Evolutionary conservation across 176 grass and related monocot genomes (phyloP).

Genomic region (Ensete ventricosum): DNA sequence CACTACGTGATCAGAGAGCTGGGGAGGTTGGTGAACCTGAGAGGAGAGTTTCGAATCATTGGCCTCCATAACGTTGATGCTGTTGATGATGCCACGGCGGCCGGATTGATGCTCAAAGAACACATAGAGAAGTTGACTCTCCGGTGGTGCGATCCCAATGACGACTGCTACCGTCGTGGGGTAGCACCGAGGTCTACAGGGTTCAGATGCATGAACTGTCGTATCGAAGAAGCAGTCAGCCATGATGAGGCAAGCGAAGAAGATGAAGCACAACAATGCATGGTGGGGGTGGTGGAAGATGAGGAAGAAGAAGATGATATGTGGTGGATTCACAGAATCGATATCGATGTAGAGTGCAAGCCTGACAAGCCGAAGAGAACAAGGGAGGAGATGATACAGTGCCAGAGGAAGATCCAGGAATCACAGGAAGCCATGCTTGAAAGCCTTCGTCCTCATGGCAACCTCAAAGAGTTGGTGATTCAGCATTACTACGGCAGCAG

Average conservation of each 20-base stretch:
- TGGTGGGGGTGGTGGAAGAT: no score
- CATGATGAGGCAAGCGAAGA: neutral
- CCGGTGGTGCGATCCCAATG: neutral
- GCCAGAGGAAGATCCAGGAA: neutral
- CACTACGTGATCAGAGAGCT: constrained; percentile 39
- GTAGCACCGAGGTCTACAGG: neutral
- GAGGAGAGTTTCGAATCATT: neutral
- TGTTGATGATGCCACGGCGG: neutral
- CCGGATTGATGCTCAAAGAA: neutral
- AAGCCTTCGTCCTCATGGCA: constrained; percentile 4
- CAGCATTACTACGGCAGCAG: neutral
- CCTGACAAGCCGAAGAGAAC: neutral
- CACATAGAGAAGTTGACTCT: constrained; percentile 4
- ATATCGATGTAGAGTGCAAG: neutral
- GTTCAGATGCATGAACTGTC: neutral
- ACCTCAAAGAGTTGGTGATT: constrained; percentile 2
- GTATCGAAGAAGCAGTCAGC: neutral
- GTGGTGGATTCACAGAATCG: constrained; percentile 5
- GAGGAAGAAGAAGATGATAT: neutral
- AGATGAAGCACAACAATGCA: neutral
- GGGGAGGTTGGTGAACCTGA: constrained; percentile 21
- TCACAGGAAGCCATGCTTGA: neutral
- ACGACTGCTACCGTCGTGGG: neutral
- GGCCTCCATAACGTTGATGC: constrained; percentile 4
- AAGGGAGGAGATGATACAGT: neutral